Evolutionary conservation across 331 rosid genomes (phyloP).

Genomic region (Rhamnella rubrinervis): DNA sequence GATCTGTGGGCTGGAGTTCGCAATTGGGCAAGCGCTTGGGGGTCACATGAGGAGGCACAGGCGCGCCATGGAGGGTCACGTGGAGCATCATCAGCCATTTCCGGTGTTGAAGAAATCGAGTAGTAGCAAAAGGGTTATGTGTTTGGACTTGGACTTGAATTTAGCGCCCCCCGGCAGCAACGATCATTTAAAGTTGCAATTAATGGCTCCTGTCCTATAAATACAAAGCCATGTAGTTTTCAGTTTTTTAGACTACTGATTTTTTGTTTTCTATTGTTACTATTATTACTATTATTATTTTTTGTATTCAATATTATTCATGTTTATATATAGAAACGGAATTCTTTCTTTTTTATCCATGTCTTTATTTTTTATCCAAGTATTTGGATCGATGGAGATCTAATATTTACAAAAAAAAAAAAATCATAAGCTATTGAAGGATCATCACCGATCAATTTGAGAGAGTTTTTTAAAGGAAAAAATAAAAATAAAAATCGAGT

Average conservation of each 20-base stretch:
- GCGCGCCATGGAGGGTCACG: neutral
- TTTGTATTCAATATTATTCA: no score
- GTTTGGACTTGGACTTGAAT: constrained; percentile 28
- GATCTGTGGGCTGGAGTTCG: constrained; percentile 65
- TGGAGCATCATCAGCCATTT: neutral
- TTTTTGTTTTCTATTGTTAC: neutral
- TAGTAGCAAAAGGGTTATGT: constrained; percentile 25
- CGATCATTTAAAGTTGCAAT: constrained; percentile 40
- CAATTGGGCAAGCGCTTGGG: constrained; percentile 81
- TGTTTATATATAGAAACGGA: neutral
- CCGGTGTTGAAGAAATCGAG: constrained; percentile 45
- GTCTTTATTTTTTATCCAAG: neutral
- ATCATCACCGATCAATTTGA: no score
- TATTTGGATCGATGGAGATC: neutral
- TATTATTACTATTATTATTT: neutral
- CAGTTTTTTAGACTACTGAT: neutral
- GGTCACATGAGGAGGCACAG: constrained; percentile 94
- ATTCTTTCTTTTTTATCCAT: neutral
- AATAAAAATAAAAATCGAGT: no score
- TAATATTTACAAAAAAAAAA: no score
- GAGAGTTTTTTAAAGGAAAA: no score
- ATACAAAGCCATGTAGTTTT: constrained; percentile 11
- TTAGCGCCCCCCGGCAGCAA: constrained; percentile 46
- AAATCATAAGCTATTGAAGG: no score
- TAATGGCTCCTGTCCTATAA: constrained; percentile 14